These are phyloP conservation scores for Priceomyces castillae DNA, from an alignment of 805 yeast species.

Conservation along the genomic window DNA sequence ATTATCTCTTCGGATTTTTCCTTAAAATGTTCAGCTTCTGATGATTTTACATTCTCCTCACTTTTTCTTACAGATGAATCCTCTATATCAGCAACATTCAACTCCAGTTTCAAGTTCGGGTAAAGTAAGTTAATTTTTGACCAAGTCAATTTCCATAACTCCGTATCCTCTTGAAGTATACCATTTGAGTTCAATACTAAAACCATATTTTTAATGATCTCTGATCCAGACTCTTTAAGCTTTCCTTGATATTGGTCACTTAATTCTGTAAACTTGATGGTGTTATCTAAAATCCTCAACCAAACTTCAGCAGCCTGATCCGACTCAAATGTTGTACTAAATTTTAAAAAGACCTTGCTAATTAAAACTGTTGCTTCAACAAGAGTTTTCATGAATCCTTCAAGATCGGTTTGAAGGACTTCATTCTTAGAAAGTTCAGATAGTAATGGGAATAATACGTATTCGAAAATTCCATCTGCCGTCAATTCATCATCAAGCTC, in stretches of 20 bases:
- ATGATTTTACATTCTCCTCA: background rate
- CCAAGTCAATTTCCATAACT: conserved; percentile 36
- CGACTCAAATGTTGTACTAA: conserved; percentile 23
- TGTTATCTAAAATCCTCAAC: conserved; percentile 34
- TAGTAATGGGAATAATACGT: conserved; percentile 72
- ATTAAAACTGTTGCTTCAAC: conserved; percentile 63
- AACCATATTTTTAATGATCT: conserved; percentile 41
- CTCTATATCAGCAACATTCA: conserved; percentile 7
- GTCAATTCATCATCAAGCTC: conserved; percentile 38
- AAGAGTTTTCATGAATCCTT: conserved; percentile 65
- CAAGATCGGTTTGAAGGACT: conserved; percentile 51
- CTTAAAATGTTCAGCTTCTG: background rate
- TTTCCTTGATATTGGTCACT: conserved; percentile 16
- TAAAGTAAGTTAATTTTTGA: conserved; percentile 24
- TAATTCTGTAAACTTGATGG: conserved; percentile 24
- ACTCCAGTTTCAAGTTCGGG: conserved; percentile 25
- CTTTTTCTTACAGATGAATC: background rate
- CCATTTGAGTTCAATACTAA: conserved; percentile 33
- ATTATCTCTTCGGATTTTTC: background rate
- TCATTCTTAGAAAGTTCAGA: conserved; percentile 66
- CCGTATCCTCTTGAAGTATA: conserved; percentile 18
- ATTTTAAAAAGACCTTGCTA: conserved; percentile 51
- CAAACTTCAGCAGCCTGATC: conserved; percentile 28
- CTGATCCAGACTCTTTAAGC: conserved; percentile 33
- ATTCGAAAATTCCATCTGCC: conserved; percentile 60